Base-by-base conservation (phyloP, 2,329 filamentous ascomycete genomes). In the Neocucurbitaria cava region DNA sequence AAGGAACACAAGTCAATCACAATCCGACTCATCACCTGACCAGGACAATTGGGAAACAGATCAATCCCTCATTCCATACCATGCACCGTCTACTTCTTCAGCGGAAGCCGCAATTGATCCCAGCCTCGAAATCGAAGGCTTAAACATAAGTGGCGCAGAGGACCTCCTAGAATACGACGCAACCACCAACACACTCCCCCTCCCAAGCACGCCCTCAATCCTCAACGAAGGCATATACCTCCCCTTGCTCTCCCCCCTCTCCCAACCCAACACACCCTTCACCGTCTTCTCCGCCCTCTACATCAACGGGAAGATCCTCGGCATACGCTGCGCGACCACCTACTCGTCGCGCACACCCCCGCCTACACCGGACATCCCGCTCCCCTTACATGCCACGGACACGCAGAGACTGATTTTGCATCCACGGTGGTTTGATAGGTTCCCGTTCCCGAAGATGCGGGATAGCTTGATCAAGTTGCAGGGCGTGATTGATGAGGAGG, bases 391-490 rank as follows among this genome's bases (percentile, higher is more conserved):
- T n/a, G 76, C 77, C 6, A 78, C 74, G 11, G 48, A 58, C 7
- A 50, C 71, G 9, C 76, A 79, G 49, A 61, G 69, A 7, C 62
- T 59, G 1, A 66, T 67, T 3, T 59, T 73, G 18, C 76, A 79
- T 57, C 70, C 70, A 20, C 63, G 66, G 0, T 79, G 76, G 74
- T 71, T 78, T 41, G 77, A 79, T 52, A 68, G 75, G n/a, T 73
- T 78, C 26, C 76, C 76, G 0, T 78, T 78, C 44, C 76, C 75
- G 5, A 66, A 64, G 23, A 70, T 78, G 66, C 61, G 77, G n/a
- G 73, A 78, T 44, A 72, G 69, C 43, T 52, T 78, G 41, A 78
- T 79, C 35, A 44, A 42, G 23, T 36, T 72, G 33, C 56, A 58
- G 17, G 58, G 59, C 17, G 59, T 70, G 2, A 52, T 79, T 35